Evolutionary conservation across 805 yeast species (phyloP), one percentile per base, ranked within the genome.

Genomic region (Saturnispora serradocipensis): DNA sequence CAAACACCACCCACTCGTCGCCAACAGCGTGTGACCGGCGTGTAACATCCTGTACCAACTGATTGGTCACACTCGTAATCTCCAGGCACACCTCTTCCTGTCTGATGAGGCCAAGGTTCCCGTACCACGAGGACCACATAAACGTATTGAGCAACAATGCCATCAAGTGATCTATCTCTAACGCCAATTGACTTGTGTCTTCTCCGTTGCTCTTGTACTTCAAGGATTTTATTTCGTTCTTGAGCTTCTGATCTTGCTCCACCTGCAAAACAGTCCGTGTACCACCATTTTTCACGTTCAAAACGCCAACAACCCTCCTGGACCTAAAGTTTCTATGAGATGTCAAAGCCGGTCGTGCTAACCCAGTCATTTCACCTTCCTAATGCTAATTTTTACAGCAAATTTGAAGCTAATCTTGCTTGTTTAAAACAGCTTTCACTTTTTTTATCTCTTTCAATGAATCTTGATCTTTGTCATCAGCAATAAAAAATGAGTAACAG

Each of bases 81-180:
- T 77, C 82, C 18, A 51, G 56, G 9, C 67, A 56, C 48, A 80
- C 70, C 45, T 73, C 42, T 38, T 38, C 24, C 16, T 38, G 24
- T 72, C 2, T 68, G 66, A 47, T 73, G 75, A 45, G 68, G 72
- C 28, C 58, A 61, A 16, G 57, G 46, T 39, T 60, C 62, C 22
- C 59, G 25, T 59, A 58, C 60, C 78, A 77, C 78, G 81, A 76
- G 9, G 68, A 60, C 20, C 68, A 64, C 3, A 79, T 69, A 56
- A 79, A 80, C 49, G 73, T 74, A 24, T 72, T 67, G 42, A 77
- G 51, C 4, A 78, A 58, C 13, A 78, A 61, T 0, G 79, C 78
- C 4, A 76, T 53, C 4, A 80, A 55, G 1, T 76, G 70, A 55
- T 76, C 75, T 13, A 78, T 59, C 56, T 76, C 73, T 2, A 66